Percentiles rank a stretch among this genome's conserved stretches.
Evolutionary conservation across 371 early-diverging fungal genomes (phyloP).

Genomic region (Capniomyces stellatus): DNA sequence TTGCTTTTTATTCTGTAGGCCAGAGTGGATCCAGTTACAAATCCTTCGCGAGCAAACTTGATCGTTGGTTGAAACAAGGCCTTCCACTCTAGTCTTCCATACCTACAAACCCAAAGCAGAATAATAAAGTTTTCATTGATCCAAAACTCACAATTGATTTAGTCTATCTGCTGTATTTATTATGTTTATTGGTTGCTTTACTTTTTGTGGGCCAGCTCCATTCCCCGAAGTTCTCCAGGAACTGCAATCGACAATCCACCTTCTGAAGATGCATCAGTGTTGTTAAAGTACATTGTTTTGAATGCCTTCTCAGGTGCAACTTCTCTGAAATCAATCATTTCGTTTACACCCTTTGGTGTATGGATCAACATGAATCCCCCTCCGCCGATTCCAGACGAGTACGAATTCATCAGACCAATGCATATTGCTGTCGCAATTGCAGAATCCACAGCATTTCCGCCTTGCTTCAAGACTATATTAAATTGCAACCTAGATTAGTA

Average conservation of each 20-base stretch:
- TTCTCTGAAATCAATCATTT: slow-evolving; percentile 68
- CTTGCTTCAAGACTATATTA: slow-evolving; percentile 68
- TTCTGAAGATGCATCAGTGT: slow-evolving; percentile 39
- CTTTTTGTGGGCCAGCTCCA: slow-evolving; percentile 56
- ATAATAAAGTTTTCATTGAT: too few species aligned
- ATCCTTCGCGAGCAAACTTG: slow-evolving; percentile 59
- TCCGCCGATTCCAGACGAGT: slow-evolving; percentile 92
- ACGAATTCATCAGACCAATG: slow-evolving; percentile 82
- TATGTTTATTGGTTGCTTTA: too few species aligned
- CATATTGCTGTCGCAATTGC: slow-evolving; percentile 85
- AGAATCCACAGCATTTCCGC: slow-evolving; percentile 94
- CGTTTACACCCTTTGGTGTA: slow-evolving; percentile 27
- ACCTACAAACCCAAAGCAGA: too few species aligned
- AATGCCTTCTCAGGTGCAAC: slow-evolving; percentile 57
- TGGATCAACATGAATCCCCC: slow-evolving; percentile 96
- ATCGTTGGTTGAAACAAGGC: slow-evolving; percentile 67
- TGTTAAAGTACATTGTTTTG: slow-evolving; percentile 49
- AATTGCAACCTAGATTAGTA: too few species aligned
- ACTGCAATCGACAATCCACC: slow-evolving; percentile 78
- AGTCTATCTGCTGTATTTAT: too few species aligned
- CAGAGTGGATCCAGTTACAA: not conserved
- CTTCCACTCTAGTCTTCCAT: slow-evolving; percentile 73
- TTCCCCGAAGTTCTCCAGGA: slow-evolving; percentile 83
- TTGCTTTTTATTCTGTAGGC: not conserved
- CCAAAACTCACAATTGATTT: too few species aligned